Base-by-base conservation (phyloP, 2,329 filamentous ascomycete genomes). In the Ploettnerulaceae sp. region DNA sequence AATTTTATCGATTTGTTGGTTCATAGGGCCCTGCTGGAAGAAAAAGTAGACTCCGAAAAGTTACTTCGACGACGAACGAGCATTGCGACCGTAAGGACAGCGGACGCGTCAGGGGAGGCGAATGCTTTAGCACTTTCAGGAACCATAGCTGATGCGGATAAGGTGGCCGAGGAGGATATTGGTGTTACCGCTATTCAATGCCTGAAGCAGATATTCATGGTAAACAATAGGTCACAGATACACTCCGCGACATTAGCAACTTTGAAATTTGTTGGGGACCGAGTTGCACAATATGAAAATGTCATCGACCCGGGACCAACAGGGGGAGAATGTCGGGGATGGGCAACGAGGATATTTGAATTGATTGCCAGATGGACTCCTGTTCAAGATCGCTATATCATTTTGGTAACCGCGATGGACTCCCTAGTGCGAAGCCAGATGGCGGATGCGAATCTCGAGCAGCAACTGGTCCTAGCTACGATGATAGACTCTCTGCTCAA, bases 341-440 rank as follows among this genome's bases (percentile, higher is more conserved):
- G 91, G 91, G 84, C 89, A 1, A 84, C 89, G 20, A 84, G 82
- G 47, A 74, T 97, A 40, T 88, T 94, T 64, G 80, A 84, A 59
- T 76, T 90, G 52, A 76, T 91, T 43, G 82, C 89, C 12, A 79
- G 81, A 48, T 97, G 90, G 89, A 85, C 89, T 0, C 89, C 93
- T 0, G 90, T 97, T 1, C 91, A 97, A 64, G 89, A 95, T 61
- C 85, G 93, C 44, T 97, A 95, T 68, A 81, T 91, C 29, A 93
- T 97, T 47, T 73, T 96, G 36, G 77, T 95, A 35, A 85, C 86
- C 1, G 76, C 85, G 2, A 81, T 94, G 69, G 90, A 96, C 57
- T 78, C 77, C 3, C 70, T 97, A 40, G 71, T 86, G 3, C 75
- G 77, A 47, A 81, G 78, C 34, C 79, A 82, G 0, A 73, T 90